Evolutionary conservation across 352 stramenopile genomes (phyloP).

Genomic region (Globisporangium apiculatum): DNA sequence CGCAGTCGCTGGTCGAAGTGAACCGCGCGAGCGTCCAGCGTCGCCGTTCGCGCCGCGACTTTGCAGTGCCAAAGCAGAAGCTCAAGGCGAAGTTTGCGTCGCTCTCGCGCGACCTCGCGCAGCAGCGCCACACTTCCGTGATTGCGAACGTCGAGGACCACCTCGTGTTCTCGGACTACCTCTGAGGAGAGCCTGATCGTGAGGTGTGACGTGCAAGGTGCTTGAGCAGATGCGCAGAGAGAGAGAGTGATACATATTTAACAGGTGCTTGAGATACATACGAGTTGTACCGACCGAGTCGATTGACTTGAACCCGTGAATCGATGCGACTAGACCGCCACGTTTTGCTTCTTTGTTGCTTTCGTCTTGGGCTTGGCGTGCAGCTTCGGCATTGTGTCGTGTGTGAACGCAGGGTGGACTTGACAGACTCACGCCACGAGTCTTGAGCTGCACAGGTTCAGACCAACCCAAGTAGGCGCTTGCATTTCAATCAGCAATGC

Average conservation of each 20-base stretch:
- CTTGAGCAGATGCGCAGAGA: not conserved
- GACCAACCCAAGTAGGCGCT: too few species aligned
- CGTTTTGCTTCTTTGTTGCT: too few species aligned
- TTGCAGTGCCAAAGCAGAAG: conserved; percentile 58
- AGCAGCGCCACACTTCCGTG: conserved; percentile 32
- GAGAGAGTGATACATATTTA: not conserved
- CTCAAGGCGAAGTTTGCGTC: conserved; percentile 62
- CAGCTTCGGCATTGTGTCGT: too few species aligned
- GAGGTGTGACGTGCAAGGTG: not conserved
- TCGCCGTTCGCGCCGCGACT: conserved; percentile 40
- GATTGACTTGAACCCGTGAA: too few species aligned
- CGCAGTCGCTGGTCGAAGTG: conserved; percentile 49
- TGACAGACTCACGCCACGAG: too few species aligned
- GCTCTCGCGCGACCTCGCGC: conserved; percentile 51
- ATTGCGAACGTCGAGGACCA: conserved; percentile 50
- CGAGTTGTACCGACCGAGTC: too few species aligned
- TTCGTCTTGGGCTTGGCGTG: too few species aligned
- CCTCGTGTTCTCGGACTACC: conserved; percentile 70
- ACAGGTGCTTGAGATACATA: too few species aligned
- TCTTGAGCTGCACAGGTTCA: too few species aligned
- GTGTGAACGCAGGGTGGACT: too few species aligned
- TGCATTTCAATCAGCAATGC: too few species aligned
- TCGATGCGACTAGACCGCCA: too few species aligned
- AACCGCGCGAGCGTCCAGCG: conserved; percentile 36
- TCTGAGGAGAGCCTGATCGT: conserved; percentile 17